phyloP scores from a whole-genome alignment of 257 asterid species.

The Solanum habrochaites region DNA sequence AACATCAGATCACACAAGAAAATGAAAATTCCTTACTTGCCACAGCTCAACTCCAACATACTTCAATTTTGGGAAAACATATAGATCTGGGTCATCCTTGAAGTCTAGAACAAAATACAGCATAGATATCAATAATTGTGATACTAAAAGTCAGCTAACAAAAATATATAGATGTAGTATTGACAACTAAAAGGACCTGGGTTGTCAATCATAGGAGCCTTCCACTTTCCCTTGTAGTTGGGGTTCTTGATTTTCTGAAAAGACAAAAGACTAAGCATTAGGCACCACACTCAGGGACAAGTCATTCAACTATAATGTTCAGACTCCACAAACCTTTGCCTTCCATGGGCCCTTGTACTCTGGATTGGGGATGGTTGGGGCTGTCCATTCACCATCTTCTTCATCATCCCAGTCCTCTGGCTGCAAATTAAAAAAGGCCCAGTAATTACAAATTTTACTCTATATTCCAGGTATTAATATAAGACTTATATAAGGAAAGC shows the following conservation, averaged over 20 bases:
- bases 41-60: conserved; percentile 95
- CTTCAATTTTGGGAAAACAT: conserved; percentile 89
- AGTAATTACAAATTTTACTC: background rate
- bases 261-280: background rate
- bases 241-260: conserved; percentile 77
- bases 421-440: conserved; percentile 20
- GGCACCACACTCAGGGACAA: background rate
- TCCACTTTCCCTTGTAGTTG: conserved; percentile 87
- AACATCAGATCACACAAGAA: background rate
- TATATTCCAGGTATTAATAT: background rate
- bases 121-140: background rate
- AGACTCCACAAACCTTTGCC: conserved; percentile 41
- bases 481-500: background rate
- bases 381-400: conserved; percentile 97
- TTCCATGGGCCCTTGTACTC: conserved; percentile 93
- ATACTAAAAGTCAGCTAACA: background rate
- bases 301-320: background rate
- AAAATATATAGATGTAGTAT: background rate
- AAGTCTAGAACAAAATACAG: conserved; percentile 41
- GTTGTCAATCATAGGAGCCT: conserved; percentile 83
- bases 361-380: conserved; percentile 89
- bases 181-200: conserved; percentile 37
- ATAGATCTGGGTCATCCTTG: conserved; percentile 87
- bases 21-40: conserved; percentile 47
- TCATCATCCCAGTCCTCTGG: conserved; percentile 99